These are phyloP conservation scores for Magnolia changhungtana DNA, from an alignment of 164 flowering plant genomes.

Conservation along the genomic window DNA sequence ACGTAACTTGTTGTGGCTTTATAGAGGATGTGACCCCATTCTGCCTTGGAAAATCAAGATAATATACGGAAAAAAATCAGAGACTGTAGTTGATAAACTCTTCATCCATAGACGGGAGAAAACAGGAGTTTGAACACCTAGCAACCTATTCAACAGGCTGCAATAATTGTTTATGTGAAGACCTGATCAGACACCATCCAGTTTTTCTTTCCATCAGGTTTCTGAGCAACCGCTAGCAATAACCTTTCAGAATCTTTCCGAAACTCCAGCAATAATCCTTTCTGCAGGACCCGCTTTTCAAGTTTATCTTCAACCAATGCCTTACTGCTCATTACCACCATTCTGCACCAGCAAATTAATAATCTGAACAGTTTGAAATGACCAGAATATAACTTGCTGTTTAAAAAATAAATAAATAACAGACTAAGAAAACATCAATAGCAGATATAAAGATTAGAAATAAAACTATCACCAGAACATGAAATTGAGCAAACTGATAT, in stretches of 20 bases:
- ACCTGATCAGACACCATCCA: constrained; percentile 99
- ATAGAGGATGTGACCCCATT: constrained; percentile 78
- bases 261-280: constrained; percentile 74
- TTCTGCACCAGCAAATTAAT: constrained; percentile 31
- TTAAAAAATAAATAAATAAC: too few relatives aligned
- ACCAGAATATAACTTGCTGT: too few relatives aligned
- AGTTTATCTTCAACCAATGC: constrained; percentile 55
- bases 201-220: constrained; percentile 93
- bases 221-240: constrained; percentile 81
- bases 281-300: constrained; percentile 43
- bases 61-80: background rate
- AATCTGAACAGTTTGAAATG: background rate
- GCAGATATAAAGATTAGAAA: too few relatives aligned
- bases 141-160: constrained; percentile 42
- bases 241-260: constrained; percentile 81
- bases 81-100: constrained; percentile 4
- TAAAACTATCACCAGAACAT: too few relatives aligned
- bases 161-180: constrained; percentile 36
- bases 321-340: constrained; percentile 34
- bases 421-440: too few relatives aligned
- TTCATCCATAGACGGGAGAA: constrained; percentile 5
- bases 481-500: too few relatives aligned
- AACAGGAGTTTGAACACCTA: constrained; percentile 30
- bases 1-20: constrained; percentile 90
- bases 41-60: constrained; percentile 33